Conservation (phyloP, 495 filamentous ascomycete species). For the Trichoderma orchidacearum region DNA sequence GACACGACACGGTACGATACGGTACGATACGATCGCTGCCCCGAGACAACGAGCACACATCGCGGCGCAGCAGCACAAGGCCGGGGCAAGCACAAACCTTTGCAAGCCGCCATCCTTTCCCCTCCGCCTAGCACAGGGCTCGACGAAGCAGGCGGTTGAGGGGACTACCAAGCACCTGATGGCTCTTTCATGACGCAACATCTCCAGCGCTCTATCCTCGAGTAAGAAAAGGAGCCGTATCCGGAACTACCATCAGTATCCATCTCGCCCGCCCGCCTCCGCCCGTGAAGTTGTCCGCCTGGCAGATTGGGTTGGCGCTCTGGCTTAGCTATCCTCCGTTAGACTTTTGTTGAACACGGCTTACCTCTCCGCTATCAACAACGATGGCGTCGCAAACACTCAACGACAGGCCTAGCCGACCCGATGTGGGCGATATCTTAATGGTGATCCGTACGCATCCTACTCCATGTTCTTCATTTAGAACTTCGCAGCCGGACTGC, state of each 20-base stretch:
- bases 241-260: not conserved
- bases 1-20: too few species aligned
- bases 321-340: not conserved
- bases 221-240: not conserved
- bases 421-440: slow-evolving; percentile 54
- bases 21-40: too few species aligned
- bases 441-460: slow-evolving; percentile 62
- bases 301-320: not conserved
- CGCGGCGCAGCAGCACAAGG: not conserved
- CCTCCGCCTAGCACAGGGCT: not conserved
- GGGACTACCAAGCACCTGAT: not conserved
- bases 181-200: not conserved
- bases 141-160: too few species aligned
- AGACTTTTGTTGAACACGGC: not conserved
- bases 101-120: not conserved
- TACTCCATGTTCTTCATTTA: not conserved
- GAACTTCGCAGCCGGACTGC: not conserved
- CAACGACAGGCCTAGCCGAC: slow-evolving; percentile 22
- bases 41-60: not conserved
- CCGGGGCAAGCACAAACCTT: not conserved
- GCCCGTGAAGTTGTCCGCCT: not conserved
- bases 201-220: not conserved
- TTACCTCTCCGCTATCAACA: not conserved
- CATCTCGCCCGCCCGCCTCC: not conserved
- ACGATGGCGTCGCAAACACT: slow-evolving; percentile 32